Percentiles rank a stretch among this genome's conserved stretches.
Conservation (phyloP, 1,284 basidiomycete species). For the Fomitopsis schrenkii region DNA sequence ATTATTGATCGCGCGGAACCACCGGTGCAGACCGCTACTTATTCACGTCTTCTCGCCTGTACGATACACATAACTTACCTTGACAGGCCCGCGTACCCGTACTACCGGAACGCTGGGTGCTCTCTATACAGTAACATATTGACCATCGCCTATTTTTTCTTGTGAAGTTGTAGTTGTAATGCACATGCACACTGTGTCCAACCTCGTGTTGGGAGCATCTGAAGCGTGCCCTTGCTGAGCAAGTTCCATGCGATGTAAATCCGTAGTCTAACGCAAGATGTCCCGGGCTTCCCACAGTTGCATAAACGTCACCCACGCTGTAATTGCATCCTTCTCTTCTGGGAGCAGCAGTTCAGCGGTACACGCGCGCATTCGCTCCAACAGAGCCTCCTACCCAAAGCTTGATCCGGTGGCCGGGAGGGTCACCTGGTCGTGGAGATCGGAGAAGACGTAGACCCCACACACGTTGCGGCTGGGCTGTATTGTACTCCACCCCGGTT, state of each 20-base stretch:
- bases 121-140: not conserved
- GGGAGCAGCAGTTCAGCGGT: too few relatives aligned
- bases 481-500: not conserved
- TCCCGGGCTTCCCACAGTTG: too few relatives aligned
- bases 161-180: not conserved
- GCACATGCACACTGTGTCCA: not conserved
- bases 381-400: not conserved
- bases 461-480: not conserved
- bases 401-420: not conserved
- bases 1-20: not conserved
- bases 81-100: not conserved
- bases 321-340: too few relatives aligned
- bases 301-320: too few relatives aligned
- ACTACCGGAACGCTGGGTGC: not conserved
- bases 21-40: too few relatives aligned
- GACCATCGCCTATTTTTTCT: too few relatives aligned
- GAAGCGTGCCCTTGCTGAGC: too few relatives aligned
- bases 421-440: not conserved
- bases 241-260: too few relatives aligned
- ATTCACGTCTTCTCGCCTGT: too few relatives aligned
- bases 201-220: too few relatives aligned
- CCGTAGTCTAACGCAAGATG: too few relatives aligned
- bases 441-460: not conserved
- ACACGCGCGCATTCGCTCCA: not conserved
- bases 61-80: not conserved